phyloP scores from a whole-genome alignment of 2,329 filamentous ascomycete species.

The Verticillium longisporum region DNA sequence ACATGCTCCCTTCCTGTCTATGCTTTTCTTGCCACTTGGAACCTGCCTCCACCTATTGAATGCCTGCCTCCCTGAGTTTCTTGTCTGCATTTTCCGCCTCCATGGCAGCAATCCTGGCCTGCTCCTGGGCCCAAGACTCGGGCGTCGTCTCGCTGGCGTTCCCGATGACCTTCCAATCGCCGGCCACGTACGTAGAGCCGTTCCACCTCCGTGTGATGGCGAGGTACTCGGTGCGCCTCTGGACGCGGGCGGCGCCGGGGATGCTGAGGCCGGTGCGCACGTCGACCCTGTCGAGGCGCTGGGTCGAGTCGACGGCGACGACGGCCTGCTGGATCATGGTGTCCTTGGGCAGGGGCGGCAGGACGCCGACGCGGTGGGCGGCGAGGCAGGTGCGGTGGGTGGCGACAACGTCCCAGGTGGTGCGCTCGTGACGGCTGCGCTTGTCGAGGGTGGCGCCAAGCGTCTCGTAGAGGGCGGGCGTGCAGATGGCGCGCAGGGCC shows the following conservation, averaged over 20 bases:
- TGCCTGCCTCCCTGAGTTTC: slow-evolving; percentile 22
- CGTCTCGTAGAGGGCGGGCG: slow-evolving; percentile 40
- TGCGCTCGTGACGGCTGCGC: slow-evolving; percentile 36
- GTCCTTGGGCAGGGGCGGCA: slow-evolving; percentile 32
- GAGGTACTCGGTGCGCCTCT: slow-evolving; percentile 56
- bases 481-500: slow-evolving; percentile 46
- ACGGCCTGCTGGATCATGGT: slow-evolving; percentile 48
- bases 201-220: slow-evolving; percentile 47
- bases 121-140: slow-evolving; percentile 26
- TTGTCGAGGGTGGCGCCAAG: slow-evolving; percentile 47
- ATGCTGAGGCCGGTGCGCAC: slow-evolving; percentile 28
- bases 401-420: slow-evolving; percentile 47
- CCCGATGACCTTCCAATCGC: slow-evolving; percentile 60
- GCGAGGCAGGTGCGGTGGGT: slow-evolving; percentile 46
- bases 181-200: slow-evolving; percentile 36
- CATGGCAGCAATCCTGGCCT: slow-evolving; percentile 25
- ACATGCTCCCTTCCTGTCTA: not conserved
- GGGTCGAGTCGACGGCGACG: slow-evolving; percentile 51
- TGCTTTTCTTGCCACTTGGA: not conserved
- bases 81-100: slow-evolving; percentile 12
- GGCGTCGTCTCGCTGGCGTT: slow-evolving; percentile 48
- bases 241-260: slow-evolving; percentile 39
- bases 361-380: slow-evolving; percentile 44
- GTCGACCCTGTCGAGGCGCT: slow-evolving; percentile 41
- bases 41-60: slow-evolving; percentile 13